Conservation (phyloP, 78 protist species). For the Chrysochromulina parva region DNA sequence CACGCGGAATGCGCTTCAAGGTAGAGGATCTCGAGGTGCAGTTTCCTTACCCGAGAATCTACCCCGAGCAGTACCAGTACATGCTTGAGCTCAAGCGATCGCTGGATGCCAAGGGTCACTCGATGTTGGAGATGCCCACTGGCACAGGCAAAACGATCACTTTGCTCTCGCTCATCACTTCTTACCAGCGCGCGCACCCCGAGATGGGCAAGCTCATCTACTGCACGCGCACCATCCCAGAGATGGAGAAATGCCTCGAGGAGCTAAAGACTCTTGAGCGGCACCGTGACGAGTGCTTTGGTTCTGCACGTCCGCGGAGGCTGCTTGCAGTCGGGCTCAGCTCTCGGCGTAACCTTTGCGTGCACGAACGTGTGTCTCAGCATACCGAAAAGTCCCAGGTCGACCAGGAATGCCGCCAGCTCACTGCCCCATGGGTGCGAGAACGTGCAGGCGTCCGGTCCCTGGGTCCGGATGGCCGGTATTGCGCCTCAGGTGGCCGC, state of each 20-base stretch:
- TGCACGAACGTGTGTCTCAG: neutral
- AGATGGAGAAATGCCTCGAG: constrained; percentile 85
- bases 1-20: constrained; percentile 45
- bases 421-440: neutral
- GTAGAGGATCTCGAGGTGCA: constrained; percentile 86
- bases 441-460: neutral
- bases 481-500: neutral
- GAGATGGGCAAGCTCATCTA: constrained; percentile 80
- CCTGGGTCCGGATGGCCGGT: neutral
- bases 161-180: constrained; percentile 78
- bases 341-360: constrained; percentile 79
- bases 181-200: constrained; percentile 56
- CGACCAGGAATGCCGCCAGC: neutral
- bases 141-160: constrained; percentile 99
- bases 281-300: neutral
- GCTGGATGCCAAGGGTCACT: constrained; percentile 57
- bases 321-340: constrained; percentile 75
- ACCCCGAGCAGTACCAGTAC: constrained; percentile 97
- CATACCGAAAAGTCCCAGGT: neutral
- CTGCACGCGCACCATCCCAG: constrained; percentile 97
- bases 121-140: constrained; percentile 97
- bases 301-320: neutral
- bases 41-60: constrained; percentile 94
- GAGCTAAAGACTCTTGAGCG: constrained; percentile 64
- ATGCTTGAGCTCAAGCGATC: constrained; percentile 89